These are phyloP conservation scores for Chlamydomonas reinhardtii DNA, from an alignment of 163 green algal species.

Conservation along the genomic window DNA sequence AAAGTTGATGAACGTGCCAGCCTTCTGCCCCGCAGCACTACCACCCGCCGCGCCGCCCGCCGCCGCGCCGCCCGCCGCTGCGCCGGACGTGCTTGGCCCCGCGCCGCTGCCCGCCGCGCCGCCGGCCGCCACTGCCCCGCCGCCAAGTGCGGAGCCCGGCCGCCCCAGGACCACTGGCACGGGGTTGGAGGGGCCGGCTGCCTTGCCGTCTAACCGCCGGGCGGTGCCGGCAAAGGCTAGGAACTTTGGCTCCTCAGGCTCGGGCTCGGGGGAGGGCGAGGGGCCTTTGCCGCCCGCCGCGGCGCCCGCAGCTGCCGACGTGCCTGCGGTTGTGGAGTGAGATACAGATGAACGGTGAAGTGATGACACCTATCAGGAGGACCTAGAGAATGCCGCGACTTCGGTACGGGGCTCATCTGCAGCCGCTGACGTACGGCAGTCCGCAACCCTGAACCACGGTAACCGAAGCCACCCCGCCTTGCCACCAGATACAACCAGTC, in stretches of 20 bases:
- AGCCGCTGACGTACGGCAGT: too few species aligned
- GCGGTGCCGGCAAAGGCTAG: conserved; percentile 82
- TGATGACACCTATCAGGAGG: too few species aligned
- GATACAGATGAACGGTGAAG: too few species aligned
- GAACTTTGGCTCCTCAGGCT: conserved; percentile 66
- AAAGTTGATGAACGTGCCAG: conserved; percentile 61
- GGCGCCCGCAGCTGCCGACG: background rate
- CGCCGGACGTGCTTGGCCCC: background rate
- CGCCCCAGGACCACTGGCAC: conserved; percentile 9
- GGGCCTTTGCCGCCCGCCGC: background rate
- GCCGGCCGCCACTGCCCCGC: background rate
- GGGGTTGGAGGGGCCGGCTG: conserved; percentile 37
- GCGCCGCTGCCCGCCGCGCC: background rate
- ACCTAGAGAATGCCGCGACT: too few species aligned
- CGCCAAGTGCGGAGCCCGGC: background rate
- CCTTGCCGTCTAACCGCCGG: conserved; percentile 86
- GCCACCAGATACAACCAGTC: too few species aligned
- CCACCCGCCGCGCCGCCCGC: conserved; percentile 20
- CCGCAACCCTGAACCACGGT: too few species aligned
- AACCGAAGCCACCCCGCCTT: too few species aligned
- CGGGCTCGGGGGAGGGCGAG: background rate
- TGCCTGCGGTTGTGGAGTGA: background rate
- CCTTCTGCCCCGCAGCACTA: conserved; percentile 45
- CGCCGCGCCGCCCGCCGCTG: background rate
- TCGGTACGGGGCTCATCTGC: too few species aligned